These are phyloP conservation scores for Inonotus hispidus DNA, from an alignment of 1,284 basidiomycete genomes.

Conservation along the genomic window DNA sequence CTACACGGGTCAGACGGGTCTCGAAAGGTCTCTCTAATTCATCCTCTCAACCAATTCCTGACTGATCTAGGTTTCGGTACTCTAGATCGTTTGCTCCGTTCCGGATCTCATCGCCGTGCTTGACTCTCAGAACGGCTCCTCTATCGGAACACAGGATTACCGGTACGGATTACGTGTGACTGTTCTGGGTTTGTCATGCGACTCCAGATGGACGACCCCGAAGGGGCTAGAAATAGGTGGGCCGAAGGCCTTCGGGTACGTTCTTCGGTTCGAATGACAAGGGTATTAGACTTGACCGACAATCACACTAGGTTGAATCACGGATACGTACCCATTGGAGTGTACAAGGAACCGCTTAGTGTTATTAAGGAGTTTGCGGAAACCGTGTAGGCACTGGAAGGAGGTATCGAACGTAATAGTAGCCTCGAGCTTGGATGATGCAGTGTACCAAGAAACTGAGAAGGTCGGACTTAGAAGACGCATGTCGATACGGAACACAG, in stretches of 20 bases:
- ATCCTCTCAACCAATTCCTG: neutral
- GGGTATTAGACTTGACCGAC: neutral
- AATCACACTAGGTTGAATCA: conserved; percentile 18
- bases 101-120: conserved; percentile 55
- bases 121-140: conserved; percentile 48
- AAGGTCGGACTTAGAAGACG: no score
- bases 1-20: conserved; percentile 32
- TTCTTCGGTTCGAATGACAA: neutral
- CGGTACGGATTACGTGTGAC: conserved; percentile 52
- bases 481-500: no score
- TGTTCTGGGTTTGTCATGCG: conserved; percentile 50
- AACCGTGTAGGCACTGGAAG: neutral
- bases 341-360: conserved; percentile 29
- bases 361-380: conserved; percentile 31
- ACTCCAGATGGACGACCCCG: conserved; percentile 51
- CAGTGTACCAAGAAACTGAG: no score
- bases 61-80: neutral
- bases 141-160: conserved; percentile 44
- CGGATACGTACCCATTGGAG: conserved; percentile 28
- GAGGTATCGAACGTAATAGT: no score
- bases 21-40: conserved; percentile 23
- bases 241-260: conserved; percentile 28
- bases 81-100: conserved; percentile 40
- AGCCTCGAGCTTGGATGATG: no score
- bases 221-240: conserved; percentile 50